These are phyloP conservation scores for Cucumis hystrix DNA, from an alignment of 306 rosid species.

Conservation along the genomic window DNA sequence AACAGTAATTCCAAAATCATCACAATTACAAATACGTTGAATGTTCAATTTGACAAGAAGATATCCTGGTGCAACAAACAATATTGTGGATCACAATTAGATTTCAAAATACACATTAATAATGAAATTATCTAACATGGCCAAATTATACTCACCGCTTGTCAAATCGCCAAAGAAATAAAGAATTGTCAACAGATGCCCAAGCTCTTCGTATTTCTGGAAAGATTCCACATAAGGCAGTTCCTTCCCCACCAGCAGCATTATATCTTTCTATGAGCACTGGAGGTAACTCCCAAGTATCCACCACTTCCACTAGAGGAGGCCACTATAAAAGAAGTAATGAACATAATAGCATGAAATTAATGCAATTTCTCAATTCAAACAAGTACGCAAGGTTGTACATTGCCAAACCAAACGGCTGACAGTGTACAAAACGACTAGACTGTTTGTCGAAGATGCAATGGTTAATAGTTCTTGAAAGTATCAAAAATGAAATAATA, in stretches of 20 bases:
- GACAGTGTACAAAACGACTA: background rate
- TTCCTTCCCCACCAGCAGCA: constrained; percentile 96
- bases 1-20: background rate
- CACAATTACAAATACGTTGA: background rate
- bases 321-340: constrained; percentile 72
- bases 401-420: background rate
- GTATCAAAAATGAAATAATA: background rate
- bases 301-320: constrained; percentile 71
- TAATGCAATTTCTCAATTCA: background rate
- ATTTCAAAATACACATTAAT: background rate
- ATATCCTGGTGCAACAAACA: background rate
- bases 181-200: constrained; percentile 88
- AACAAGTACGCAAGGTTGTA: background rate
- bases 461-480: background rate
- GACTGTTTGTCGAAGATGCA: background rate
- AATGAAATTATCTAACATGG: background rate
- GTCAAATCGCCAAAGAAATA: constrained; percentile 96
- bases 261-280: constrained; percentile 88
- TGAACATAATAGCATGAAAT: background rate
- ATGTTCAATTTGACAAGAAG: background rate
- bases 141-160: constrained; percentile 55
- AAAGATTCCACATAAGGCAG: constrained; percentile 91
- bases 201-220: constrained; percentile 92
- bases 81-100: background rate
- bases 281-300: constrained; percentile 82